Evolutionary conservation across 2,329 filamentous ascomycete genomes (phyloP).

Genomic region (Beauveria brongniartii): DNA sequence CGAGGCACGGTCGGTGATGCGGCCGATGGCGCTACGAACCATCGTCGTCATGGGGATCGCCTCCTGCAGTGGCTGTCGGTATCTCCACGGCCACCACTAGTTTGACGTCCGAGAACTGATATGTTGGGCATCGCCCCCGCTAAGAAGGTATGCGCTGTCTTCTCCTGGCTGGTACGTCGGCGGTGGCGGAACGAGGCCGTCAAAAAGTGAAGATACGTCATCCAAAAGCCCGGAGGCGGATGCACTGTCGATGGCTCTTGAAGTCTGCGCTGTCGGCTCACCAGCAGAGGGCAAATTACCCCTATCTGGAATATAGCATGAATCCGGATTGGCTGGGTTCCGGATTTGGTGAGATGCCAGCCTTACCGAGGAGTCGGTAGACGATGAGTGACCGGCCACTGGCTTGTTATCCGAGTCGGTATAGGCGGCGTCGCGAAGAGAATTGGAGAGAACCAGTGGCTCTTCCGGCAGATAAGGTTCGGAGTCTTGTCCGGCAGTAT

Average conservation of each 20-base stretch:
- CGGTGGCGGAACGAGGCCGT: background rate
- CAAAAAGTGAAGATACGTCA: background rate
- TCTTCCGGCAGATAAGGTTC: background rate
- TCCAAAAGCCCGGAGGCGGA: background rate
- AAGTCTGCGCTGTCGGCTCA: background rate
- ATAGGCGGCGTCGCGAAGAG: background rate
- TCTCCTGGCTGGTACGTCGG: background rate
- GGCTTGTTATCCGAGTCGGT: background rate
- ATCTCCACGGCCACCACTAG: background rate
- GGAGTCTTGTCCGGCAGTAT: background rate
- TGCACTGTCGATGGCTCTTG: background rate
- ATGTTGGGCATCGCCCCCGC: background rate
- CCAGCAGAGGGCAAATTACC: background rate
- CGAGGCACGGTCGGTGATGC: background rate
- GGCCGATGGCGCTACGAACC: background rate
- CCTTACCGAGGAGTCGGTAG: background rate
- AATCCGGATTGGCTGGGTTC: background rate
- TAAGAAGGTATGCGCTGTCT: background rate
- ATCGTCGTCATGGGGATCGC: conserved; percentile 6
- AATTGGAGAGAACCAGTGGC: background rate
- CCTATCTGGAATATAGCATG: background rate
- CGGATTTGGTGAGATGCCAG: background rate
- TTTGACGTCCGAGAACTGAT: background rate
- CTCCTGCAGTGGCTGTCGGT: background rate
- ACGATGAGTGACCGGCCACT: background rate